phyloP scores from a whole-genome alignment of 192 early-diverging fungal genomes.

The Umbelopsis sp. region DNA sequence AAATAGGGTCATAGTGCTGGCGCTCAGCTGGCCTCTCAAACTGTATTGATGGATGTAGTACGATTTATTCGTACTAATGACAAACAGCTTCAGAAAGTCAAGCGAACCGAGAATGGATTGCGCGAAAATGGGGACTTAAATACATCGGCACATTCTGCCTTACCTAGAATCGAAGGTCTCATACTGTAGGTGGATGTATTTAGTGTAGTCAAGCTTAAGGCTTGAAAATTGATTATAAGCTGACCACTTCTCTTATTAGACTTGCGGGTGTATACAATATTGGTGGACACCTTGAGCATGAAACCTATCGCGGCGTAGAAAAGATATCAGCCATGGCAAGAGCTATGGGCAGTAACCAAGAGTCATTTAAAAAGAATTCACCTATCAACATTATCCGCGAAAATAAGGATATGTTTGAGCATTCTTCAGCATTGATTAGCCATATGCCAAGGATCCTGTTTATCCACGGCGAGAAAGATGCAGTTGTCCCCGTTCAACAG shows the following conservation, averaged over 20 bases:
- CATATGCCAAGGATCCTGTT: slow-evolving; percentile 36
- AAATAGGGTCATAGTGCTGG: slow-evolving; percentile 46
- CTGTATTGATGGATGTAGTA: slow-evolving; percentile 37
- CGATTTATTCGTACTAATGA: neutral
- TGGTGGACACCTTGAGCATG: slow-evolving; percentile 47
- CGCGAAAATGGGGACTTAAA: neutral
- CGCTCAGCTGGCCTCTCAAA: slow-evolving; percentile 41
- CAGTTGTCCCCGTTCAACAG: slow-evolving; percentile 30
- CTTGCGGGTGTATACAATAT: slow-evolving; percentile 56
- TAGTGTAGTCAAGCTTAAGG: neutral
- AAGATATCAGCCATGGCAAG: slow-evolving; percentile 57
- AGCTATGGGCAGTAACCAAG: slow-evolving; percentile 48
- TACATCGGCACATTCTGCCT: neutral
- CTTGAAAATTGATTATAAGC: no score
- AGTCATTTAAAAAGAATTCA: slow-evolving; percentile 27
- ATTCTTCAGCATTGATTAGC: slow-evolving; percentile 28
- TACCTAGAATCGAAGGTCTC: slow-evolving; percentile 42
- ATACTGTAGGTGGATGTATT: slow-evolving; percentile 33
- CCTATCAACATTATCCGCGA: slow-evolving; percentile 27
- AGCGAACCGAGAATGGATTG: neutral
- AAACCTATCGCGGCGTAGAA: slow-evolving; percentile 54
- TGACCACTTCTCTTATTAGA: neutral
- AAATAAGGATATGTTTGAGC: slow-evolving; percentile 23
- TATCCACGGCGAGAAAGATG: slow-evolving; percentile 41
- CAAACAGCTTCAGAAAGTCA: neutral